phyloP scores from a whole-genome alignment of 345 rosid genomes.

The Brassica juncea region DNA sequence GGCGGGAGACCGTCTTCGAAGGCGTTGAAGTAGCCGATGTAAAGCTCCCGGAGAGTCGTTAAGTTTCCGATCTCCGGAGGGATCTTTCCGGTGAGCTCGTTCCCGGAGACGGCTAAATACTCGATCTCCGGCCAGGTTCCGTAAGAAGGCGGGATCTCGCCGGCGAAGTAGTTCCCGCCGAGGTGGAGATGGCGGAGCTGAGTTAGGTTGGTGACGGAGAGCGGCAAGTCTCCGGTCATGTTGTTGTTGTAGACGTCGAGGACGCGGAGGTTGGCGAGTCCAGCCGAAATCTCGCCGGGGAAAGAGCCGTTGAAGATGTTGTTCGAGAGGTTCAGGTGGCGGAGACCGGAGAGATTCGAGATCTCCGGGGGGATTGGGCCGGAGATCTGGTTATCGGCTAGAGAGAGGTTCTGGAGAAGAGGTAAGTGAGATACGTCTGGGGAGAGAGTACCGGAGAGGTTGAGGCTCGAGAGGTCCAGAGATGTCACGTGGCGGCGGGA shows the following conservation, averaged over 20 bases:
- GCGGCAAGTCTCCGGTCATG: slow-evolving; percentile 72
- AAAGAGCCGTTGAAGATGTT: slow-evolving; percentile 75
- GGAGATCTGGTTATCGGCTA: slow-evolving; percentile 57
- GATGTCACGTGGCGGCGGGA: slow-evolving; percentile 62
- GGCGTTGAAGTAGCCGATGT: slow-evolving; percentile 79
- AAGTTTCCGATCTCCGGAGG: slow-evolving; percentile 83
- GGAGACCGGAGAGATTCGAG: slow-evolving; percentile 60
- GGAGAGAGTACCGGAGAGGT: slow-evolving; percentile 74
- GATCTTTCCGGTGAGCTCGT: slow-evolving; percentile 67
- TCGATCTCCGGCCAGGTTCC: slow-evolving; percentile 71
- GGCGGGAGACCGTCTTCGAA: slow-evolving; percentile 66
- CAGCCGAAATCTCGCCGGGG: slow-evolving; percentile 54
- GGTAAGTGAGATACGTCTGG: slow-evolving; percentile 59
- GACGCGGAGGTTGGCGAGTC: slow-evolving; percentile 61
- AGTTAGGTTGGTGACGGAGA: slow-evolving; percentile 60
- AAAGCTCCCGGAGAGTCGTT: slow-evolving; percentile 59
- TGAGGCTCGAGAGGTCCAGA: slow-evolving; percentile 62
- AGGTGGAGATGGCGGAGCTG: slow-evolving; percentile 77
- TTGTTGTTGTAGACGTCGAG: slow-evolving; percentile 95
- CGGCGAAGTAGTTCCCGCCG: slow-evolving; percentile 82
- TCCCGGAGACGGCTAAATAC: slow-evolving; percentile 77
- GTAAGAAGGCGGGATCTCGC: slow-evolving; percentile 69
- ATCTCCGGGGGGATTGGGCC: slow-evolving; percentile 75
- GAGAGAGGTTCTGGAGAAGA: slow-evolving; percentile 59
- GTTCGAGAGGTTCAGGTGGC: slow-evolving; percentile 70